Percentiles rank a stretch among this genome's conserved stretches.
These are phyloP conservation scores for Crepidotus sp. DNA, from an alignment of 1,284 basidiomycete species.

Conservation along the genomic window DNA sequence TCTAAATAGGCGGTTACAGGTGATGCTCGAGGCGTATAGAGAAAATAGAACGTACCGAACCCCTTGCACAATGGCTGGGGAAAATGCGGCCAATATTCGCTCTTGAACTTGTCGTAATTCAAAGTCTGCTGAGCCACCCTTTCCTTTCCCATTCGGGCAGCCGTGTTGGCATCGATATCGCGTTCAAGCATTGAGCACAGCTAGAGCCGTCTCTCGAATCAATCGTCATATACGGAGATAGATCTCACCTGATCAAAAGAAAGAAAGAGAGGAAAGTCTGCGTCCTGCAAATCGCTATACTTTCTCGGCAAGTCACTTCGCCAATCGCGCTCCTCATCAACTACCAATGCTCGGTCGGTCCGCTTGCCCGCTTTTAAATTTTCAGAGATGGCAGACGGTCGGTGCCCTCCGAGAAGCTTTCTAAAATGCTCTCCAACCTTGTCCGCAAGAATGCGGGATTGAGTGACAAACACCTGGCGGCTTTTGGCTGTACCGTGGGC, in stretches of 20 bases:
- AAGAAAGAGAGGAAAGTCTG: slow-evolving; percentile 64
- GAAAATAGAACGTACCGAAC: slow-evolving; percentile 34
- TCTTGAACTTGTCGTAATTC: slow-evolving; percentile 40
- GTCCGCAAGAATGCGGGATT: slow-evolving; percentile 53
- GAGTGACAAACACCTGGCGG: slow-evolving; percentile 66
- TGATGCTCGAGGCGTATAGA: neutral
- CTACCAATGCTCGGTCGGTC: slow-evolving; percentile 31
- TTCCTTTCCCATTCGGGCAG: neutral
- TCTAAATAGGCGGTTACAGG: slow-evolving; percentile 30
- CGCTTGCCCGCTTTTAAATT: slow-evolving; percentile 30
- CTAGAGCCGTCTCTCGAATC: slow-evolving; percentile 22
- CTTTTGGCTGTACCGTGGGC: slow-evolving; percentile 21
- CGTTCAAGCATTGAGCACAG: slow-evolving; percentile 35
- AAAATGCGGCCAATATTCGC: slow-evolving; percentile 58
- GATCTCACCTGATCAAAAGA: slow-evolving; percentile 52
- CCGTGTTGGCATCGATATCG: slow-evolving; percentile 25
- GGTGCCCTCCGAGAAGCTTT: slow-evolving; percentile 30
- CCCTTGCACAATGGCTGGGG: slow-evolving; percentile 45
- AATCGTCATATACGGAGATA: slow-evolving; percentile 1
- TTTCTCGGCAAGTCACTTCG: slow-evolving; percentile 41
- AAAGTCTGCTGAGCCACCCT: slow-evolving; percentile 32
- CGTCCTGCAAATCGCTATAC: slow-evolving; percentile 49
- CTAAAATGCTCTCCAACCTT: slow-evolving; percentile 61
- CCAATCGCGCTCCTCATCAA: slow-evolving; percentile 38
- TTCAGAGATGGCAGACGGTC: slow-evolving; percentile 29